These are phyloP conservation scores for Hymenoscyphus albidus DNA, from an alignment of 2,329 filamentous ascomycete genomes.

Conservation along the genomic window DNA sequence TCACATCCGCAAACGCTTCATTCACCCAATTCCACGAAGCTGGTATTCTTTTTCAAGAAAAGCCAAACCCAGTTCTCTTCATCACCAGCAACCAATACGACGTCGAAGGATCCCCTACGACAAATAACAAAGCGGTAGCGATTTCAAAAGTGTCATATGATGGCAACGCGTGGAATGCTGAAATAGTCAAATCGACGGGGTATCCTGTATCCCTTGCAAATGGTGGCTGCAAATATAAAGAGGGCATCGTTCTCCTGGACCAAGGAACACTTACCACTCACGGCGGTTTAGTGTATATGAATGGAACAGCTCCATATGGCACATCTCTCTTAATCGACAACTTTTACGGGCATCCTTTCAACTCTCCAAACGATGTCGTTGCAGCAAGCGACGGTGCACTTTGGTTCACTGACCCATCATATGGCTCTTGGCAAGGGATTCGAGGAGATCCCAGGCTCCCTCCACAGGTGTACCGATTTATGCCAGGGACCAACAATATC, in stretches of 20 bases:
- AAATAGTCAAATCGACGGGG: neutral
- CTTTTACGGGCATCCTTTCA: slow-evolving; percentile 55
- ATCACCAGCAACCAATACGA: neutral
- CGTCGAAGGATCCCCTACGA: neutral
- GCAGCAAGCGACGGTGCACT: slow-evolving; percentile 51
- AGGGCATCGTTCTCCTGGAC: slow-evolving; percentile 20
- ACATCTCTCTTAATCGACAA: slow-evolving; percentile 50
- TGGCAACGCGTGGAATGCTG: neutral
- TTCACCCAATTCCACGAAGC: neutral
- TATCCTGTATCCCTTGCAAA: slow-evolving; percentile 17
- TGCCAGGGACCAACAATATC: slow-evolving; percentile 47
- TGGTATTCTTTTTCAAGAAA: neutral
- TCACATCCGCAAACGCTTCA: neutral
- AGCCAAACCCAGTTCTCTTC: neutral
- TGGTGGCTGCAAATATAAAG: slow-evolving; percentile 19
- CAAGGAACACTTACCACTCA: slow-evolving; percentile 19
- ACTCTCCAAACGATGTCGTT: slow-evolving; percentile 55
- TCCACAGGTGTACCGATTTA: slow-evolving; percentile 56
- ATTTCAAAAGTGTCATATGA: neutral
- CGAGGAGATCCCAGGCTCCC: slow-evolving; percentile 49
- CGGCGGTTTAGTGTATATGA: slow-evolving; percentile 19
- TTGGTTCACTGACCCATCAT: slow-evolving; percentile 60
- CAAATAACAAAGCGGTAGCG: neutral
- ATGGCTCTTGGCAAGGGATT: slow-evolving; percentile 56
- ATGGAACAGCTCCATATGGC: slow-evolving; percentile 17